phyloP scores from a whole-genome alignment of 352 stramenopile genomes.

The Globisporangium takayamanum region DNA sequence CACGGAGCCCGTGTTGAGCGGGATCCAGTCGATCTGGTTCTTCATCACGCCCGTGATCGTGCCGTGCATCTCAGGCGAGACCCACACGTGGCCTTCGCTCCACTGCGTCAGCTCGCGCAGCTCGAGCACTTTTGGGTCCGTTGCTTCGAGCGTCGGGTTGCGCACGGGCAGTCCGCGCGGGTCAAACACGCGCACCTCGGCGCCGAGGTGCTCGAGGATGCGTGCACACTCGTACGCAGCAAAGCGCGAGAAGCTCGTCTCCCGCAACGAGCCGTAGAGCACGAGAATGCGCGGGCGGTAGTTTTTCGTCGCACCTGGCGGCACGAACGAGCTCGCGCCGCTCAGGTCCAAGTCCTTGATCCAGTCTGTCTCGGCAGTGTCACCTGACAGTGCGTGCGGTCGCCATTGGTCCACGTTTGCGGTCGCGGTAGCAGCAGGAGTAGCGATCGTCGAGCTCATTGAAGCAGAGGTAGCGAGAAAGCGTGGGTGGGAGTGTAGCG shows the following conservation, averaged over 20 bases:
- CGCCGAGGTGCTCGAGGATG: conserved; percentile 47
- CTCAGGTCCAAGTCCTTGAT: conserved; percentile 21
- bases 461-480: no score
- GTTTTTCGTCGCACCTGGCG: conserved; percentile 18
- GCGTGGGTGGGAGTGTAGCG: no score
- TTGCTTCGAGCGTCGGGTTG: conserved; percentile 40
- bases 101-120: conserved; percentile 48
- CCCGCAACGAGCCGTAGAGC: conserved; percentile 51
- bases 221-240: conserved; percentile 49
- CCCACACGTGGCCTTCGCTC: conserved; percentile 61
- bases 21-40: conserved; percentile 71
- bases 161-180: conserved; percentile 41
- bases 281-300: conserved; percentile 44
- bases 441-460: no score
- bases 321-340: conserved; percentile 10
- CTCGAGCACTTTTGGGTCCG: conserved; percentile 50
- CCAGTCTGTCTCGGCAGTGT: conserved; percentile 15
- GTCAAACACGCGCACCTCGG: conserved; percentile 43
- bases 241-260: conserved; percentile 42
- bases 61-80: conserved; percentile 62
- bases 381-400: conserved; percentile 16
- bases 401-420: conserved; percentile 9
- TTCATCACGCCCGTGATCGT: conserved; percentile 61
- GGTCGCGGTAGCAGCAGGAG: no score
- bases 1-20: conserved; percentile 52